These are phyloP conservation scores for Suzukiozyma palmioleophila DNA, from an alignment of 1,139 yeast genomes.

Conservation along the genomic window DNA sequence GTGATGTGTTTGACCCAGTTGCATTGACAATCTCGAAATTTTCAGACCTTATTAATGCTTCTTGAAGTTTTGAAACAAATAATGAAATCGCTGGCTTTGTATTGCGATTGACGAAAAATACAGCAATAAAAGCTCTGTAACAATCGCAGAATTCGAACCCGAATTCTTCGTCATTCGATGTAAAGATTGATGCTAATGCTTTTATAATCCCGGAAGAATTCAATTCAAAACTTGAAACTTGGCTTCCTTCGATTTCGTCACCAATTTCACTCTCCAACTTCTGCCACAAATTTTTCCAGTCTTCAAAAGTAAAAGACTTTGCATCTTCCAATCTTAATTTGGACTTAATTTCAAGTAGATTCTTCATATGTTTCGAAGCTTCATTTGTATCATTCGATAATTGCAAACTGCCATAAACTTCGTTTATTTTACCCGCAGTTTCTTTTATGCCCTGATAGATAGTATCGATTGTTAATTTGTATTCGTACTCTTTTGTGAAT, in stretches of 20 bases:
- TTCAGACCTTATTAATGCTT: slow-evolving; percentile 71
- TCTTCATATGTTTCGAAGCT: slow-evolving; percentile 16
- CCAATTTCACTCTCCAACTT: slow-evolving; percentile 30
- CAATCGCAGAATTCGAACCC: slow-evolving; percentile 22
- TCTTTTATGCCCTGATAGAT: slow-evolving; percentile 17
- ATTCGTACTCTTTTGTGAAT: slow-evolving; percentile 27
- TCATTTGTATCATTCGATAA: slow-evolving; percentile 9
- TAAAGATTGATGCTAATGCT: slow-evolving; percentile 40
- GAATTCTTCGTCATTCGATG: slow-evolving; percentile 20
- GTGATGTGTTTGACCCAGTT: slow-evolving; percentile 25
- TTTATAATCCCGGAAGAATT: slow-evolving; percentile 64
- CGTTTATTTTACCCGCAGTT: slow-evolving; percentile 18
- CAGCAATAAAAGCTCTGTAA: slow-evolving; percentile 42
- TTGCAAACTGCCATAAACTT: slow-evolving; percentile 15
- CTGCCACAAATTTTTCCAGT: slow-evolving; percentile 49
- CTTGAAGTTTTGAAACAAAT: slow-evolving; percentile 56
- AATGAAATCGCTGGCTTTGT: slow-evolving; percentile 20
- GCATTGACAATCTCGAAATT: slow-evolving; percentile 67
- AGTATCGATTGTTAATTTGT: slow-evolving; percentile 16
- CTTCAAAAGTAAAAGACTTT: slow-evolving; percentile 18
- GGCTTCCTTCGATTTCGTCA: slow-evolving; percentile 12
- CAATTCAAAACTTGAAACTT: slow-evolving; percentile 71
- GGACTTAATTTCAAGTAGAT: slow-evolving; percentile 15
- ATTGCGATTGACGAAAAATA: slow-evolving; percentile 30
- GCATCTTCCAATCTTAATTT: slow-evolving; percentile 5